Conservation (phyloP, 176 grass and related monocot species). For the Lolium rigidum region DNA sequence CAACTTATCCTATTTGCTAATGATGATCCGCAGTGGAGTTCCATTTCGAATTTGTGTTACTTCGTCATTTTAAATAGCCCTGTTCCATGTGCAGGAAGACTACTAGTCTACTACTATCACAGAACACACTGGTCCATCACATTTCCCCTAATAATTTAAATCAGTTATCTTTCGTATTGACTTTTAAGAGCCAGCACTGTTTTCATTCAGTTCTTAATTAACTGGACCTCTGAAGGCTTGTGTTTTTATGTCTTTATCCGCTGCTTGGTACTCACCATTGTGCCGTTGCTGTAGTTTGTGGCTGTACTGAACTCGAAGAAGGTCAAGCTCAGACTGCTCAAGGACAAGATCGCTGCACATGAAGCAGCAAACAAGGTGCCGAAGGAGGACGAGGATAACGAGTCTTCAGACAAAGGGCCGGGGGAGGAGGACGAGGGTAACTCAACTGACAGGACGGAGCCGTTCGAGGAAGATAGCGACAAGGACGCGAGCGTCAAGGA, state of each 20-base stretch:
- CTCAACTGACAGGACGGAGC: constrained; percentile 66
- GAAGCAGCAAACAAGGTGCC: constrained; percentile 59
- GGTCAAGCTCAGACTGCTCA: constrained; percentile 76
- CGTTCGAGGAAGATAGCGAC: constrained; percentile 61
- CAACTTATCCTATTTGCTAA: background rate
- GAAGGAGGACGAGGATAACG: constrained; percentile 55
- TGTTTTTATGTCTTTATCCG: background rate
- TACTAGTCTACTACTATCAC: background rate
- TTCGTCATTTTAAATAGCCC: background rate
- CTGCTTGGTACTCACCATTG: constrained; percentile 19
- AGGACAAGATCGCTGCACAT: constrained; percentile 55
- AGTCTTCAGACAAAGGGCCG: constrained; percentile 55
- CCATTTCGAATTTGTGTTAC: background rate
- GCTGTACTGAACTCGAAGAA: constrained; percentile 91
- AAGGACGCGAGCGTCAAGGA: constrained; percentile 49
- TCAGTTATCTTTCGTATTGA: background rate
- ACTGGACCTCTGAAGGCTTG: background rate
- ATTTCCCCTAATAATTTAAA: background rate
- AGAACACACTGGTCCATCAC: background rate
- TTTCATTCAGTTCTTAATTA: background rate
- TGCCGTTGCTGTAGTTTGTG: constrained; percentile 67
- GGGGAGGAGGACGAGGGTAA: constrained; percentile 55
- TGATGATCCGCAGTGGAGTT: constrained; percentile 13
- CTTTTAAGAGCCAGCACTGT: background rate
- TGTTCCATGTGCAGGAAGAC: constrained; percentile 5